A percentile compares a stretch with the other conserved stretches of the same genome.
phyloP scores from a whole-genome alignment of 208 protist species.

The Trypanosomatidae sp. region DNA sequence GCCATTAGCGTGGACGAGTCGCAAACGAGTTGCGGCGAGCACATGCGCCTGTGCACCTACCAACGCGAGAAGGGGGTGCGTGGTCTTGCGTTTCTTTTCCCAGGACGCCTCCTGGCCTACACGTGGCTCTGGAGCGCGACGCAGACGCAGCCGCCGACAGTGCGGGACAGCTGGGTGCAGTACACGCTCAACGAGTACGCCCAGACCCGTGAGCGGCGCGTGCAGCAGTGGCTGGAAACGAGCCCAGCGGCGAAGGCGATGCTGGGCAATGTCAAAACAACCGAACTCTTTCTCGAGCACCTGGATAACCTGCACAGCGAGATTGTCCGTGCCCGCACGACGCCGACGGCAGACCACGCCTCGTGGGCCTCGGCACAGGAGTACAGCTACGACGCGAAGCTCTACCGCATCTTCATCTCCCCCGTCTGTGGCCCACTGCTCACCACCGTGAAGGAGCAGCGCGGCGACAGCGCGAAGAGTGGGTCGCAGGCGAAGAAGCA shows the following conservation, averaged over 20 bases:
- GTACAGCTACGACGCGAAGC: constrained; percentile 63
- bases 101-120: constrained; percentile 37
- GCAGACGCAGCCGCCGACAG: constrained; percentile 25
- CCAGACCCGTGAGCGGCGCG: constrained; percentile 42
- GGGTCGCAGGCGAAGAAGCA: too few relatives aligned
- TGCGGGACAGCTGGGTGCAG: constrained; percentile 53
- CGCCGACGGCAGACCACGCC: constrained; percentile 29
- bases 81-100: constrained; percentile 37
- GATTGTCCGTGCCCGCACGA: constrained; percentile 61
- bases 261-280: constrained; percentile 36
- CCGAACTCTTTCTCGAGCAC: constrained; percentile 34
- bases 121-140: constrained; percentile 39
- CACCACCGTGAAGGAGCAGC: constrained; percentile 60
- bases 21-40: not conserved
- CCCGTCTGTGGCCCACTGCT: constrained; percentile 65
- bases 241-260: constrained; percentile 31
- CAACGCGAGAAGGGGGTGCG: constrained; percentile 35
- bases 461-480: too few relatives aligned
- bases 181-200: constrained; percentile 50
- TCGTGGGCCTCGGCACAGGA: constrained; percentile 40
- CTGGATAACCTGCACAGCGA: constrained; percentile 52
- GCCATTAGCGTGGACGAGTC: constrained; percentile 15
- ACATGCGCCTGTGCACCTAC: constrained; percentile 37
- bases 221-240: constrained; percentile 41
- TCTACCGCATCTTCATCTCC: constrained; percentile 73